These are phyloP conservation scores for Dryadomyces quercivorus DNA, from an alignment of 2,329 filamentous ascomycete genomes.

Conservation along the genomic window DNA sequence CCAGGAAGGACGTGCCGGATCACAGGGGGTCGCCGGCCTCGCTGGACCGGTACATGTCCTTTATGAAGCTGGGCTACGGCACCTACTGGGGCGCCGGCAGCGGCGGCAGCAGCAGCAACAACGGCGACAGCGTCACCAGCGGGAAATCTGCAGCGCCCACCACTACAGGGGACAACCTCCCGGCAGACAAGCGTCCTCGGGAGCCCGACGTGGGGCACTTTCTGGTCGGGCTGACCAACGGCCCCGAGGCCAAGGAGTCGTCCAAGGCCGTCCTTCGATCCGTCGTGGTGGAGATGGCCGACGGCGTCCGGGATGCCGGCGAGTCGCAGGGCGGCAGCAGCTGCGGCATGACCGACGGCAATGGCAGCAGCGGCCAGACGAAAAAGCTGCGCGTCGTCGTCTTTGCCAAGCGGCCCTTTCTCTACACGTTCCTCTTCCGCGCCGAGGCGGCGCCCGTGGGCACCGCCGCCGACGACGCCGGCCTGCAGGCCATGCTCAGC, in stretches of 20 bases:
- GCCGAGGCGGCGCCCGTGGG: slow-evolving; percentile 17
- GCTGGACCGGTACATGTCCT: slow-evolving; percentile 47
- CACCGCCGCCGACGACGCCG: not conserved
- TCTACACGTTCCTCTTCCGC: slow-evolving; percentile 65
- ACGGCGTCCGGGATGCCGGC: slow-evolving; percentile 2
- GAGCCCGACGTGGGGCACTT: not conserved
- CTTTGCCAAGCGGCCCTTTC: slow-evolving; percentile 63
- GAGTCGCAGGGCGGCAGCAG: no score
- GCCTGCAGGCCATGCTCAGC: slow-evolving; percentile 6
- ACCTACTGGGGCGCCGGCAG: slow-evolving; percentile 48
- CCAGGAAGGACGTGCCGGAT: slow-evolving; percentile 4
- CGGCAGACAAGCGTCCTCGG: not conserved
- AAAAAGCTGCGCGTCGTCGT: slow-evolving; percentile 55
- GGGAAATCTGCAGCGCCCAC: not conserved
- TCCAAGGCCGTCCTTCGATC: slow-evolving; percentile 43
- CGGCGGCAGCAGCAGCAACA: slow-evolving; percentile 8
- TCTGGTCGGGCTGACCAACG: slow-evolving; percentile 51
- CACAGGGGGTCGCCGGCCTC: slow-evolving; percentile 3
- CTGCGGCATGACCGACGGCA: no score
- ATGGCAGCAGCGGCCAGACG: slow-evolving; percentile 28
- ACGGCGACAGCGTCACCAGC: slow-evolving; percentile 3
- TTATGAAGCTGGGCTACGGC: slow-evolving; percentile 55
- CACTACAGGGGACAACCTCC: not conserved
- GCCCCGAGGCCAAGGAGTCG: not conserved
- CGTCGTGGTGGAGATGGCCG: slow-evolving; percentile 51